These are phyloP conservation scores for Kazachstania psychrophila DNA, from an alignment of 805 yeast species.

Conservation along the genomic window DNA sequence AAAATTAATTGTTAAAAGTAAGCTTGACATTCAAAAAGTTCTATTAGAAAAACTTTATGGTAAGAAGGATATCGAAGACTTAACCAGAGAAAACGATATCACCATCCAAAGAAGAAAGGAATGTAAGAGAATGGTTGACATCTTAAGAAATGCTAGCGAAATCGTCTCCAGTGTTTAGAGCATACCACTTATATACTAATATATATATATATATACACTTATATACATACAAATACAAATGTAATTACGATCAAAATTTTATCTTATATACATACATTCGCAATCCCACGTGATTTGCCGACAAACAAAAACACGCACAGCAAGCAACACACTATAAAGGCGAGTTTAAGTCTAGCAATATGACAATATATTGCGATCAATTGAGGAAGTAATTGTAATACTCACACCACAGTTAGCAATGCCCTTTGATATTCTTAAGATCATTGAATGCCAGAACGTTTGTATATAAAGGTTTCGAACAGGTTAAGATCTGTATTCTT, in stretches of 20 bases:
- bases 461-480: too few species aligned
- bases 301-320: too few species aligned
- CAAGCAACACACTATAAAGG: too few species aligned
- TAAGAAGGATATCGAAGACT: conserved; percentile 52
- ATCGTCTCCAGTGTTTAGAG: conserved; percentile 49
- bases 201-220: neutral
- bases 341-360: too few species aligned
- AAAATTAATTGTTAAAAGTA: conserved; percentile 75
- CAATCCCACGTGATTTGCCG: neutral
- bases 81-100: conserved; percentile 83
- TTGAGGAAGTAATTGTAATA: too few species aligned
- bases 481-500: too few species aligned
- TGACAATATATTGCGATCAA: too few species aligned
- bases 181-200: neutral
- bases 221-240: neutral
- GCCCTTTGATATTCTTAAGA: too few species aligned
- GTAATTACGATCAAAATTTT: too few species aligned
- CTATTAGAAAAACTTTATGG: conserved; percentile 80
- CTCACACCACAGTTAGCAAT: too few species aligned
- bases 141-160: conserved; percentile 79
- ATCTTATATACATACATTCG: neutral
- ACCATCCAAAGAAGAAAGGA: conserved; percentile 93
- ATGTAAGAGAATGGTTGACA: conserved; percentile 91
- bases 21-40: conserved; percentile 83
- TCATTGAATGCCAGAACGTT: too few species aligned